Conservation (phyloP, 176 grass and related monocot species). For the Thalia dealbata region DNA sequence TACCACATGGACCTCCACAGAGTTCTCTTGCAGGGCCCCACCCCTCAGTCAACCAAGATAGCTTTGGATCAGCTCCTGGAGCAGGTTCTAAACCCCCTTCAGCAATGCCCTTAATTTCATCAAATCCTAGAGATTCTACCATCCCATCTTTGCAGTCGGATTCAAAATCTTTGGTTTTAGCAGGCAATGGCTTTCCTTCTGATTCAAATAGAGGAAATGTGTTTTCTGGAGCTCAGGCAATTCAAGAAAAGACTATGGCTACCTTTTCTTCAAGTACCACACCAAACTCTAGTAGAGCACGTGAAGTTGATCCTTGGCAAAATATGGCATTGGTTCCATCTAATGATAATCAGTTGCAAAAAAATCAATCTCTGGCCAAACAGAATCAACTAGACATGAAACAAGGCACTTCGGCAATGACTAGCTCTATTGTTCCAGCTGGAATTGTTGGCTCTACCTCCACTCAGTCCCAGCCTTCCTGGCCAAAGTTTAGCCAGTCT, state of each 20-base stretch:
- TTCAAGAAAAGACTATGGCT: slow-evolving; percentile 35
- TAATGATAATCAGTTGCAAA: slow-evolving; percentile 34
- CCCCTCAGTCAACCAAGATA: slow-evolving; percentile 35
- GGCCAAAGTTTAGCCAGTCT: slow-evolving; percentile 90
- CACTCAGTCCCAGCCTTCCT: slow-evolving; percentile 40
- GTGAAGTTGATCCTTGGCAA: slow-evolving; percentile 31
- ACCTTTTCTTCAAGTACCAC: slow-evolving; percentile 30
- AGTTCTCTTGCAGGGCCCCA: slow-evolving; percentile 36
- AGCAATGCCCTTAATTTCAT: slow-evolving; percentile 16
- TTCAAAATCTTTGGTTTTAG: slow-evolving; percentile 43
- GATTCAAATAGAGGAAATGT: slow-evolving; percentile 36
- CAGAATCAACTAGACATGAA: slow-evolving; percentile 34
- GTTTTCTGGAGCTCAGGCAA: slow-evolving; percentile 36
- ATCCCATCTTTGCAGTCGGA: slow-evolving; percentile 37
- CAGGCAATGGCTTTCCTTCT: slow-evolving; percentile 54
- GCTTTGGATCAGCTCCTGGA: slow-evolving; percentile 29
- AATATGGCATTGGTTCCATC: slow-evolving; percentile 25
- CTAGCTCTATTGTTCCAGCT: slow-evolving; percentile 31
- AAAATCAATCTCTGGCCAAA: slow-evolving; percentile 29
- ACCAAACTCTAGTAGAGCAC: slow-evolving; percentile 31
- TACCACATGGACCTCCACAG: slow-evolving; percentile 39
- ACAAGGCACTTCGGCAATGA: slow-evolving; percentile 29
- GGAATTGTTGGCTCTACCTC: slow-evolving; percentile 36
- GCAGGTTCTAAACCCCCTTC: slow-evolving; percentile 23
- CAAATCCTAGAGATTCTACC: slow-evolving; percentile 25